Conservation (phyloP, 805 yeast species). For the Candida bentonensis region DNA sequence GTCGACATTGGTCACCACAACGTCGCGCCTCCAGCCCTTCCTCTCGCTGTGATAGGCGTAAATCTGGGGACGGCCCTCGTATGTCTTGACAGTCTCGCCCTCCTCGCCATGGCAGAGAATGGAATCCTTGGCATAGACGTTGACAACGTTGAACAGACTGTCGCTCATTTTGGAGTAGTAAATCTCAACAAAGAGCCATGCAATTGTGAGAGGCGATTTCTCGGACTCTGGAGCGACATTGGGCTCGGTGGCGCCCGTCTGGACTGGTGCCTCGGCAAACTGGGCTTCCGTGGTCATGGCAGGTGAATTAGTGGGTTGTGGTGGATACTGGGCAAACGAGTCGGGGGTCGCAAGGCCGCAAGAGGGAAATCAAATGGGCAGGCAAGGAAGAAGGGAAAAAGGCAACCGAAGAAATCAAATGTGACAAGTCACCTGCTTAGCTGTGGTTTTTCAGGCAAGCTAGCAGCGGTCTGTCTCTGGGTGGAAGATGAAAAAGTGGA, state of each 20-base stretch:
- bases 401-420: too few species aligned
- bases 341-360: not conserved
- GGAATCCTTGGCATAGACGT: constrained; percentile 23
- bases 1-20: constrained; percentile 24
- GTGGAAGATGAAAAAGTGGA: not conserved
- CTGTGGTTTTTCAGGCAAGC: too few species aligned
- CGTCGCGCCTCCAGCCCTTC: constrained; percentile 21
- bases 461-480: too few species aligned
- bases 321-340: not conserved
- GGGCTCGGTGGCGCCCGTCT: constrained; percentile 8
- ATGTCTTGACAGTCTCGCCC: constrained; percentile 18
- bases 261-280: constrained; percentile 9
- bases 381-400: not conserved
- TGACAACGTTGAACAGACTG: constrained; percentile 19
- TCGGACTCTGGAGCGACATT: not conserved
- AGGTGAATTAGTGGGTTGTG: not conserved
- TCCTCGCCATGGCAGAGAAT: constrained; percentile 25
- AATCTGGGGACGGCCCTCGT: constrained; percentile 21
- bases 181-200: constrained; percentile 26
- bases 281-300: constrained; percentile 6
- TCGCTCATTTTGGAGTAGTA: constrained; percentile 24
- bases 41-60: constrained; percentile 17
- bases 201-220: constrained; percentile 15
- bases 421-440: not conserved
- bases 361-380: not conserved